Percentiles rank a stretch among this genome's conserved stretches.
phyloP scores from a whole-genome alignment of 306 rosid species.

The Glycyrrhiza uralensis region DNA sequence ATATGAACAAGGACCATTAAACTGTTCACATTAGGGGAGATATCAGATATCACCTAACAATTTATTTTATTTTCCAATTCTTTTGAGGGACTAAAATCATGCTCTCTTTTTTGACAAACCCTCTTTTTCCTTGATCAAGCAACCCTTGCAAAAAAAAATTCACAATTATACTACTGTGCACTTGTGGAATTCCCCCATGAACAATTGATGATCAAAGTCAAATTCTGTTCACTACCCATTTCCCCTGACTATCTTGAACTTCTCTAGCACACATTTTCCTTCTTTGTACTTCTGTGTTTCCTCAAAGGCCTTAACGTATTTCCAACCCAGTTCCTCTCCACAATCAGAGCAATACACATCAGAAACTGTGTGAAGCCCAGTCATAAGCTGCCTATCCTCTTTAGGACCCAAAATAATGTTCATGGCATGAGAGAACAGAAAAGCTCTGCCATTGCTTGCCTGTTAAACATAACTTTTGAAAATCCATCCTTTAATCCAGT shows the following conservation, averaged over 20 bases:
- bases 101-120: background rate
- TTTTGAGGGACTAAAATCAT: slow-evolving; percentile 1
- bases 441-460: slow-evolving; percentile 68
- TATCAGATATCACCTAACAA: background rate
- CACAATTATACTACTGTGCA: background rate
- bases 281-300: slow-evolving; percentile 64
- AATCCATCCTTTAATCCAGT: background rate
- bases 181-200: background rate
- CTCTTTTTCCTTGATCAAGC: background rate
- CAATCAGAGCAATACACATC: slow-evolving; percentile 63
- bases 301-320: slow-evolving; percentile 56
- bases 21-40: background rate
- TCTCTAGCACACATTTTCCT: slow-evolving; percentile 62
- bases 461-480: slow-evolving; percentile 30
- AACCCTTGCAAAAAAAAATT: slow-evolving; percentile 13
- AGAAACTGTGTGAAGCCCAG: slow-evolving; percentile 63
- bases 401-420: slow-evolving; percentile 50
- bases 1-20: background rate
- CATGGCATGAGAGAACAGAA: slow-evolving; percentile 57
- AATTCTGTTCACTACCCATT: slow-evolving; percentile 30
- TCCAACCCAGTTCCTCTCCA: slow-evolving; percentile 65
- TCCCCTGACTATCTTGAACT: slow-evolving; percentile 51
- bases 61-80: background rate
- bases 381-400: slow-evolving; percentile 46
- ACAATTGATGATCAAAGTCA: slow-evolving; percentile 19